phyloP scores from a whole-genome alignment of 176 grass and related monocot species.

The barley (Hordeum vulgare) region DNA sequence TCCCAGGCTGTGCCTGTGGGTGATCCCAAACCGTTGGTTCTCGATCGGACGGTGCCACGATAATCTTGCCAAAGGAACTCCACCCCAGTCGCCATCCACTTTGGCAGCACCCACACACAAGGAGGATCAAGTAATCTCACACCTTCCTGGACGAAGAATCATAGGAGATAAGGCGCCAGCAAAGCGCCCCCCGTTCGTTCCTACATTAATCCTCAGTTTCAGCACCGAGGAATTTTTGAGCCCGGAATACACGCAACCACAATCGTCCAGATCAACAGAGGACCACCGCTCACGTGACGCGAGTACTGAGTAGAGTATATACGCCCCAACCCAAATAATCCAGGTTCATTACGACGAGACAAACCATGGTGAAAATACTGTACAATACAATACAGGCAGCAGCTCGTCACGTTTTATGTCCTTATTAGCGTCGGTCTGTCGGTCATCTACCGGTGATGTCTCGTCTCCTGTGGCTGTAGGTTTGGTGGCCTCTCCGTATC shows the following conservation, averaged over 20 bases:
- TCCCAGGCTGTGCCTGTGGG: not conserved
- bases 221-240: slow-evolving; percentile 4
- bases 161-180: slow-evolving; percentile 28
- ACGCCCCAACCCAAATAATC: not conserved
- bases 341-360: not conserved
- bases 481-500: slow-evolving; percentile 21
- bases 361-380: not conserved
- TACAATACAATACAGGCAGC: too few relatives aligned
- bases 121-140: not conserved
- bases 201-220: not conserved
- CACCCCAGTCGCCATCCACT: not conserved
- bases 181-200: not conserved
- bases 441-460: not conserved
- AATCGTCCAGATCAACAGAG: not conserved
- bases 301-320: too few relatives aligned
- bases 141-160: not conserved
- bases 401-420: not conserved
- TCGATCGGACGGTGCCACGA: not conserved
- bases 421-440: not conserved
- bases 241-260: slow-evolving; percentile 34
- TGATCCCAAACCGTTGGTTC: not conserved
- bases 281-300: slow-evolving; percentile 26
- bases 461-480: not conserved
- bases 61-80: not conserved
- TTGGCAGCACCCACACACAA: not conserved